These are phyloP conservation scores for Mesembryanthemum crystallinum DNA, from an alignment of 148 eudicot genomes.

Conservation along the genomic window DNA sequence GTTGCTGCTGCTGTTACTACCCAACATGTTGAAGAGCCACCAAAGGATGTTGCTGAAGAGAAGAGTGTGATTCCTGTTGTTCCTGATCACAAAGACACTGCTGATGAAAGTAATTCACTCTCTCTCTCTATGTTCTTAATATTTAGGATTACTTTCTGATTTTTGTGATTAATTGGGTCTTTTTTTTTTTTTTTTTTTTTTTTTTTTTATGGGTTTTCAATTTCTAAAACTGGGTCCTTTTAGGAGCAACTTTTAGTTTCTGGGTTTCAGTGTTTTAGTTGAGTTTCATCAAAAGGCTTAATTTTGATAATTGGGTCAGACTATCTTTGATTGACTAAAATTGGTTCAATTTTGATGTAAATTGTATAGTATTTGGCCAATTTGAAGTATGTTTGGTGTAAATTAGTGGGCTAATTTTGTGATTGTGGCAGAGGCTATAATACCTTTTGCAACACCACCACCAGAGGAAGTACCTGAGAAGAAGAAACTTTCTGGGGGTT, in stretches of 20 bases:
- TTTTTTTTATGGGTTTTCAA: not conserved
- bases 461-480: slow-evolving; percentile 16
- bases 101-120: slow-evolving; percentile 23
- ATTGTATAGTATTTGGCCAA: too few relatives aligned
- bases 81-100: slow-evolving; percentile 16
- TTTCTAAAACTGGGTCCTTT: not conserved
- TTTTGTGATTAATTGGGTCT: not conserved
- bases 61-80: slow-evolving; percentile 30
- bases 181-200: not conserved
- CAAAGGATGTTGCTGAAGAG: slow-evolving; percentile 30
- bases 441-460: slow-evolving; percentile 25
- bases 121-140: not conserved
- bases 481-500: slow-evolving; percentile 30
- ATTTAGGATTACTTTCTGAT: too few relatives aligned
- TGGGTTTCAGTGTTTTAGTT: not conserved
- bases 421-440: slow-evolving; percentile 32
- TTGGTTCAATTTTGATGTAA: too few relatives aligned
- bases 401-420: not conserved
- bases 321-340: too few relatives aligned
- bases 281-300: too few relatives aligned
- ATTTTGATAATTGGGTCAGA: too few relatives aligned
- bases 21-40: slow-evolving; percentile 10
- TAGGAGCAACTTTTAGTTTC: not conserved
- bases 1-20: not conserved
- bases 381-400: too few relatives aligned